A percentile compares a stretch with the other conserved stretches of the same genome.
Conservation (phyloP, 2,329 filamentous ascomycete genomes). For the Leptographium lundbergii region DNA sequence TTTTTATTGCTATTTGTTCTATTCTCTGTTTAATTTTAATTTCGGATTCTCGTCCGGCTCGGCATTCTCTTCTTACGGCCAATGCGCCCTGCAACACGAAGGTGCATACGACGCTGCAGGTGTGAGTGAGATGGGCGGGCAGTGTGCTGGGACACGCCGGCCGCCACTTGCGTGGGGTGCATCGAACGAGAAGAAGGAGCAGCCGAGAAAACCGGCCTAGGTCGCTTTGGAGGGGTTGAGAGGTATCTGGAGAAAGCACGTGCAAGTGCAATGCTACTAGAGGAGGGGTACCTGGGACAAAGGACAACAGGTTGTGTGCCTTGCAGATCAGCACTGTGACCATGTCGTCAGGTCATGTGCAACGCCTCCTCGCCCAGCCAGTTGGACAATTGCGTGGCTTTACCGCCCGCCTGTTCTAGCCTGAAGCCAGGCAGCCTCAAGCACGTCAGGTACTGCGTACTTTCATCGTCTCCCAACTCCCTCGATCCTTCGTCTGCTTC, state of each 20-base stretch:
- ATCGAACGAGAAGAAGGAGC: neutral
- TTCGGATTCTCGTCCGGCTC: neutral
- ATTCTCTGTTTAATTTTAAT: neutral
- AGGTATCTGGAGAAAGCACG: constrained; percentile 1
- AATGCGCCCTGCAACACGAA: neutral
- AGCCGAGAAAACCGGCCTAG: neutral
- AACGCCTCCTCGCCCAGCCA: neutral
- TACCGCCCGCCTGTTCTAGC: too few species aligned
- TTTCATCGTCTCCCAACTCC: neutral
- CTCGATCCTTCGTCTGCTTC: neutral
- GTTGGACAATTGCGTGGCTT: neutral
- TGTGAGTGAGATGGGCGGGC: neutral
- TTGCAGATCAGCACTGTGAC: constrained; percentile 3
- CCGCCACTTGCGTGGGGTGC: constrained; percentile 8
- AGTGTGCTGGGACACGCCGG: constrained; percentile 4
- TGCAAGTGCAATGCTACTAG: constrained; percentile 3
- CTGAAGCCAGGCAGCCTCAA: too few species aligned
- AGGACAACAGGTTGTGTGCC: neutral
- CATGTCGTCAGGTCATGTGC: neutral
- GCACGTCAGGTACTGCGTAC: neutral
- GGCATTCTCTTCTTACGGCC: neutral
- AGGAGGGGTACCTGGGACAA: neutral
- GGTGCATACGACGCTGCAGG: constrained; percentile 7
- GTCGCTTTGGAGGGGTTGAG: neutral
- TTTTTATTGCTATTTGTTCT: neutral